Conservation (phyloP, 768 basidiomycete genomes). For the Pisolithus tinctorius region DNA sequence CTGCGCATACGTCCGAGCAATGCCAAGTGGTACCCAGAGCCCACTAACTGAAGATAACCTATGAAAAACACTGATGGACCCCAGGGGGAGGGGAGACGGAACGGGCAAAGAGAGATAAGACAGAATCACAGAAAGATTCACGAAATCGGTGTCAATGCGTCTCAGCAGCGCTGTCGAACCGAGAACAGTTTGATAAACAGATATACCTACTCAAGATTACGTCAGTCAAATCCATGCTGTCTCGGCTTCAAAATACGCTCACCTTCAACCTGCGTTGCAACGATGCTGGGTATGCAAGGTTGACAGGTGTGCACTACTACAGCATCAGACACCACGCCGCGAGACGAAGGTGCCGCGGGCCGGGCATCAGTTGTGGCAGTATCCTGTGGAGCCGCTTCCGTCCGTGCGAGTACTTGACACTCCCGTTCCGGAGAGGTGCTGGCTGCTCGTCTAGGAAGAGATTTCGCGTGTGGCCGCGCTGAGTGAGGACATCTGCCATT, state of each 20-base stretch:
- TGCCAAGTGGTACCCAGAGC: slow-evolving; percentile 62
- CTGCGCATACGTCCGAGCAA: slow-evolving; percentile 39
- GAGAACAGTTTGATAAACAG: slow-evolving; percentile 66
- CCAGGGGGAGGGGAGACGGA: slow-evolving; percentile 32
- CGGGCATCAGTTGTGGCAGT: slow-evolving; percentile 1
- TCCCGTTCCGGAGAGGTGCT: slow-evolving; percentile 2
- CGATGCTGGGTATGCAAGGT: slow-evolving; percentile 56
- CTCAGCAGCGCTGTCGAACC: slow-evolving; percentile 52
- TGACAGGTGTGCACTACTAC: slow-evolving; percentile 60
- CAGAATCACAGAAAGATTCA: slow-evolving; percentile 53
- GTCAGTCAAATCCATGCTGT: slow-evolving; percentile 5
- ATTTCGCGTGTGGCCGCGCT: slow-evolving; percentile 4
- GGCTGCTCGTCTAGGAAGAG: not conserved
- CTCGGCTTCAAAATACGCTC: slow-evolving; percentile 11
- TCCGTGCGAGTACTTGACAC: not conserved
- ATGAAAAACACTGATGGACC: slow-evolving; percentile 45
- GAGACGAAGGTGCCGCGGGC: slow-evolving; percentile 2
- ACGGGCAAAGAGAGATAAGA: slow-evolving; percentile 29
- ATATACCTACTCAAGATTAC: slow-evolving; percentile 44
- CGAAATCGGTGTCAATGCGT: slow-evolving; percentile 74
- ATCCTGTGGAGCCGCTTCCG: slow-evolving; percentile 4
- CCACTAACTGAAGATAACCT: slow-evolving; percentile 51
- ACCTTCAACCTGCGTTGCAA: slow-evolving; percentile 69
- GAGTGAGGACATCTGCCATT: slow-evolving; percentile 5
- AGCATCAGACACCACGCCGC: slow-evolving; percentile 15